Base-by-base conservation (phyloP, 495 filamentous ascomycete species). In the Lepidopterella palustris region DNA sequence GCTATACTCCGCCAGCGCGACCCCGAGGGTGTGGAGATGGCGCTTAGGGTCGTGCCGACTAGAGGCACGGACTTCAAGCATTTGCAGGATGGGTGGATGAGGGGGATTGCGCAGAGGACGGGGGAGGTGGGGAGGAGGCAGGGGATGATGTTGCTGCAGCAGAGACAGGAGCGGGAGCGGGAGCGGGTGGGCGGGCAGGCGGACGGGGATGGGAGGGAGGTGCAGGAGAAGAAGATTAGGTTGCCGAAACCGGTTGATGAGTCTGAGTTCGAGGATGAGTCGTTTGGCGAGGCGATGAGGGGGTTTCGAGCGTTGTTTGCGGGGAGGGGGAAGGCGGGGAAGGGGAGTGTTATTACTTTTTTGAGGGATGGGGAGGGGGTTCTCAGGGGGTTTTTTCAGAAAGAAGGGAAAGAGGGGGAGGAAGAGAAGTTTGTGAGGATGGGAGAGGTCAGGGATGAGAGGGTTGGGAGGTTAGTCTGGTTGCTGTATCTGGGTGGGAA, bases 61-160 rank as follows among this genome's bases (percentile, higher is more conserved):
- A 79, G 89, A 29, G 89, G 91, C 71, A 97, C 93, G 4, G 90
- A 96, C 71, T 96, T 96, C 73, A 79, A 84, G 69, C 93, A 98
- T 68, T 68, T 98, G 61, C 81, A 91, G 29, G 93, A 98, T 69
- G 92, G 88, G 0, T 96, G 88, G 78, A 88, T 97, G 21, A 80
- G 89, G 2, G 86, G 87, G 18, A 86, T 98, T 62, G 87, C 88
- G 29, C 82, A 78, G 2, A 80, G 87, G n/a, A 84, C 84, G 18
- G 77, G 75, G 62, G 74, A 76, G 50, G 67, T 70, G 18, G 42
- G 56, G 11, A 29, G 64, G 21, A 62, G 57, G 28, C 64, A 66
- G 24, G 13, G 28, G n/a, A 55, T 58, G 5, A 23, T 66, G 29
- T 28, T 66, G n/a, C 29, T 51, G 11, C 59, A 66, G 48, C 59